A percentile compares a stretch with the other conserved stretches of the same genome.
phyloP scores from a whole-genome alignment of 305 asterid genomes.

The Stenogyne calaminthoides region DNA sequence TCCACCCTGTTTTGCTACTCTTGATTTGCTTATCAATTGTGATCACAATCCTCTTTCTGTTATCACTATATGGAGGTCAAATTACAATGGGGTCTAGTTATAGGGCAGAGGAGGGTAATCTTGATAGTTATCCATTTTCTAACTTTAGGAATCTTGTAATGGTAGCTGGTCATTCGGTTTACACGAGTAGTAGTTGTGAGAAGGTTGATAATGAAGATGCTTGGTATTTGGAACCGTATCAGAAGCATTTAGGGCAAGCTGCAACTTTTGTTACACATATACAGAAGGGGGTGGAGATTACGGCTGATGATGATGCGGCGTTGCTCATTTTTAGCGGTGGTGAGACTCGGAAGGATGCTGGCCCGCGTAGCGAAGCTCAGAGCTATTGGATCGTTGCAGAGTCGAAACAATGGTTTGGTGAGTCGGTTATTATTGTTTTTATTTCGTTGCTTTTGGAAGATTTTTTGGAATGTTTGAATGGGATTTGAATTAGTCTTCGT shows the following conservation, averaged over 20 bases:
- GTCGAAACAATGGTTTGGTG: conserved; percentile 92
- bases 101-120: conserved; percentile 45
- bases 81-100: conserved; percentile 43
- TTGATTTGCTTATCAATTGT: conserved; percentile 56
- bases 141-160: conserved; percentile 76
- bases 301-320: conserved; percentile 62
- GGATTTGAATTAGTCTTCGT: not conserved
- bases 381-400: conserved; percentile 96
- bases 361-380: conserved; percentile 95
- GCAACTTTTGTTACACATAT: conserved; percentile 86
- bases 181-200: conserved; percentile 85
- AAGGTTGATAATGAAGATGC: conserved; percentile 87
- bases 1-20: conserved; percentile 65
- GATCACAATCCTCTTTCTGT: conserved; percentile 44
- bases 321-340: conserved; percentile 95
- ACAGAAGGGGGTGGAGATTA: conserved; percentile 74
- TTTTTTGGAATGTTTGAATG: conserved; percentile 4
- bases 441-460: not conserved
- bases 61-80: conserved; percentile 47
- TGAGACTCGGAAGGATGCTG: conserved; percentile 94
- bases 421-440: conserved; percentile 39
- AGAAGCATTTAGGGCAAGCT: conserved; percentile 95
- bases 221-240: conserved; percentile 91
- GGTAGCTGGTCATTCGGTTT: conserved; percentile 99
- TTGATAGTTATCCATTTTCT: conserved; percentile 60